Evolutionary conservation across 495 filamentous ascomycete species (phyloP).

Genomic region (Neurospora sp.): DNA sequence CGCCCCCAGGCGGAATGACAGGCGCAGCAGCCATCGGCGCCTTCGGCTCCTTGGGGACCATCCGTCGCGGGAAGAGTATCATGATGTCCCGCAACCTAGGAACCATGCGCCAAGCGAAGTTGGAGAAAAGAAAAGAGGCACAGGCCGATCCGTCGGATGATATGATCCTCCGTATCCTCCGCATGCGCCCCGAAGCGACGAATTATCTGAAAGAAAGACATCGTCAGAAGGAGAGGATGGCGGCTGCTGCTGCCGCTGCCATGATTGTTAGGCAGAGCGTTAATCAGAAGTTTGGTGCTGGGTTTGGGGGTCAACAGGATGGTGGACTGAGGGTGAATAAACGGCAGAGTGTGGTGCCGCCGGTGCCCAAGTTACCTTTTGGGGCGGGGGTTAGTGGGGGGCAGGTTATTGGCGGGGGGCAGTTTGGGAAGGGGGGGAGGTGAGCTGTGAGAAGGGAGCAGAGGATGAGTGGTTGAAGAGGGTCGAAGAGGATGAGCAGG

Average conservation of each 20-base stretch:
- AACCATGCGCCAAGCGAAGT: conserved; percentile 91
- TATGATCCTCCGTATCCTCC: conserved; percentile 91
- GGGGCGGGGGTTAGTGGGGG: not conserved
- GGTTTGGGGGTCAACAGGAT: not conserved
- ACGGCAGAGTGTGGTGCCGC: fast-evolving
- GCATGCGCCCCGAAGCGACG: conserved; percentile 93
- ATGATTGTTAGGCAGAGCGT: conserved; percentile 93
- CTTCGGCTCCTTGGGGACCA: conserved; percentile 61
- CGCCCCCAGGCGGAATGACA: not conserved
- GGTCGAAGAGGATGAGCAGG: not conserved
- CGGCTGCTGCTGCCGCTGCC: conserved; percentile 81
- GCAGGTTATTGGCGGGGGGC: not conserved
- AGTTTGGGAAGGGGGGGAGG: not conserved
- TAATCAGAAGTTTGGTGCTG: conserved; percentile 32
- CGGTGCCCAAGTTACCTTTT: not conserved
- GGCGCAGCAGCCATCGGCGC: conserved; percentile 28
- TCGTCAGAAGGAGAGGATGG: conserved; percentile 87
- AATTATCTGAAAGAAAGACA: conserved; percentile 82
- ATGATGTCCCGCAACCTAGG: conserved; percentile 92
- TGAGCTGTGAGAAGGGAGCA: not conserved
- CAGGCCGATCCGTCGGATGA: conserved; percentile 97
- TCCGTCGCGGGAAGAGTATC: conserved; percentile 79
- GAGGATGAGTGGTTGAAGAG: not conserved
- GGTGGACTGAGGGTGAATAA: not conserved
- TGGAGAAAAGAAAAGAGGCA: conserved; percentile 87